These are phyloP conservation scores for Spencermartinsiella ligniputridi DNA, from an alignment of 1,139 yeast species.

Conservation along the genomic window DNA sequence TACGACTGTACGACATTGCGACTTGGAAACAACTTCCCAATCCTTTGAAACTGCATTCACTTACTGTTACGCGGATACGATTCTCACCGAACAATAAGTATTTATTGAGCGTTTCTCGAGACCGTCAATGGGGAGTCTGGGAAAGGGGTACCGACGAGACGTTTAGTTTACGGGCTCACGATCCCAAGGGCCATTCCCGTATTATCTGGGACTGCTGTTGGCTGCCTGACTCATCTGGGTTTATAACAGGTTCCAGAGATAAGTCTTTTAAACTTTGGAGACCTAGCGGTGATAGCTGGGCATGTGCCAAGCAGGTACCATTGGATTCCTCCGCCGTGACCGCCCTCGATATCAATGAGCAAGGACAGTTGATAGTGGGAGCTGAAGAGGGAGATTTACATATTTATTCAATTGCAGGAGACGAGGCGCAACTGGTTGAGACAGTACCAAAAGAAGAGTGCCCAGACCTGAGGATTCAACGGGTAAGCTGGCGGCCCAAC, in stretches of 20 bases:
- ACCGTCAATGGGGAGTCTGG: slow-evolving; percentile 84
- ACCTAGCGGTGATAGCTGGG: slow-evolving; percentile 14
- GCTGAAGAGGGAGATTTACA: slow-evolving; percentile 58
- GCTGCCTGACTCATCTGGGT: slow-evolving; percentile 39
- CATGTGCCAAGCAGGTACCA: slow-evolving; percentile 24
- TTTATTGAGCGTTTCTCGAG: slow-evolving; percentile 81
- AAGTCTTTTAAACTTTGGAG: slow-evolving; percentile 72
- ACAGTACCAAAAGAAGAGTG: slow-evolving; percentile 39
- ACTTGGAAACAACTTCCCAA: slow-evolving; percentile 57
- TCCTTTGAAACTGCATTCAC: slow-evolving; percentile 58
- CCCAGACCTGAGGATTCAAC: slow-evolving; percentile 56
- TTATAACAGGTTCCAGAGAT: slow-evolving; percentile 88
- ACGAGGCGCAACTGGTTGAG: slow-evolving; percentile 19
- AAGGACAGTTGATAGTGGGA: slow-evolving; percentile 57
- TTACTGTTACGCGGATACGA: slow-evolving; percentile 78
- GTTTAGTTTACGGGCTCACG: slow-evolving; percentile 42
- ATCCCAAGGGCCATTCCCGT: slow-evolving; percentile 75
- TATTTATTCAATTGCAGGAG: slow-evolving; percentile 28
- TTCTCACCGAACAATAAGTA: slow-evolving; percentile 70
- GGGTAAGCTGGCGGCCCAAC: slow-evolving; percentile 51
- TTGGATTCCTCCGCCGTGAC: slow-evolving; percentile 54
- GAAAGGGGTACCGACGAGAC: slow-evolving; percentile 38
- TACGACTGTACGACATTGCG: slow-evolving; percentile 63
- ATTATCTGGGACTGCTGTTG: slow-evolving; percentile 96
- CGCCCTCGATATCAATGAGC: slow-evolving; percentile 54